Conservation (phyloP, 208 protist genomes). For the Angomonas deanei region DNA sequence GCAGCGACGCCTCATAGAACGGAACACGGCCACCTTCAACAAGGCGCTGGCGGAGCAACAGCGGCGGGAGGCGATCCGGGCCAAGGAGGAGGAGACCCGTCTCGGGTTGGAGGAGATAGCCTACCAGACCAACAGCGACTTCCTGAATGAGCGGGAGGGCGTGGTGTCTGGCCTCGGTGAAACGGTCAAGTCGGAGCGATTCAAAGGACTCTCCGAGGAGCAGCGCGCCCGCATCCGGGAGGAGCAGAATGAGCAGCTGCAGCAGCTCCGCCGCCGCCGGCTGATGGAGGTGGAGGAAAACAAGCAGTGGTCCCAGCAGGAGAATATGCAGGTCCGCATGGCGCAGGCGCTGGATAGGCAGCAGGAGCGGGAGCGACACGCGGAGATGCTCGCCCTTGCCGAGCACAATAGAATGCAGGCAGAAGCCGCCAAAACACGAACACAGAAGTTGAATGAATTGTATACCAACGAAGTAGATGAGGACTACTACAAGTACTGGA, state of each 20-base stretch:
- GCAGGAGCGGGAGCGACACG: slow-evolving; percentile 69
- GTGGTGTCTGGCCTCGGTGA: slow-evolving; percentile 42
- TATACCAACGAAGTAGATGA: slow-evolving; percentile 88
- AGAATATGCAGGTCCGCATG: slow-evolving; percentile 87
- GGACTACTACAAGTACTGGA: slow-evolving; percentile 91
- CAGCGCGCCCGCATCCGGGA: slow-evolving; percentile 46
- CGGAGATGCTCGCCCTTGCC: slow-evolving; percentile 53
- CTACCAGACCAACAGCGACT: slow-evolving; percentile 81
- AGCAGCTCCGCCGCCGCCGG: slow-evolving; percentile 69
- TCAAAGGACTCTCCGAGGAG: slow-evolving; percentile 67
- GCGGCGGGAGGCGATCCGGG: slow-evolving; percentile 59
- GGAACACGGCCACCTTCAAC: slow-evolving; percentile 86
- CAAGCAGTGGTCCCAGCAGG: slow-evolving; percentile 83
- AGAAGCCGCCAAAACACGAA: slow-evolving; percentile 35
- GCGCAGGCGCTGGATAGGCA: slow-evolving; percentile 82
- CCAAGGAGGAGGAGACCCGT: slow-evolving; percentile 73
- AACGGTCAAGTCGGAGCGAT: slow-evolving; percentile 72
- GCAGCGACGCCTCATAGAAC: slow-evolving; percentile 58
- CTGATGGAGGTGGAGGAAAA: slow-evolving; percentile 85
- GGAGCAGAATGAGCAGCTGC: slow-evolving; percentile 74
- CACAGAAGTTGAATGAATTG: slow-evolving; percentile 57
- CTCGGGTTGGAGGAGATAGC: slow-evolving; percentile 87
- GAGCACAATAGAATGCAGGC: slow-evolving; percentile 65
- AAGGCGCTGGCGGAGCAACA: slow-evolving; percentile 83
- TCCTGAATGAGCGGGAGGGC: slow-evolving; percentile 87